These are phyloP conservation scores for Suillus clintonianus DNA, from an alignment of 768 basidiomycete genomes.

Conservation along the genomic window DNA sequence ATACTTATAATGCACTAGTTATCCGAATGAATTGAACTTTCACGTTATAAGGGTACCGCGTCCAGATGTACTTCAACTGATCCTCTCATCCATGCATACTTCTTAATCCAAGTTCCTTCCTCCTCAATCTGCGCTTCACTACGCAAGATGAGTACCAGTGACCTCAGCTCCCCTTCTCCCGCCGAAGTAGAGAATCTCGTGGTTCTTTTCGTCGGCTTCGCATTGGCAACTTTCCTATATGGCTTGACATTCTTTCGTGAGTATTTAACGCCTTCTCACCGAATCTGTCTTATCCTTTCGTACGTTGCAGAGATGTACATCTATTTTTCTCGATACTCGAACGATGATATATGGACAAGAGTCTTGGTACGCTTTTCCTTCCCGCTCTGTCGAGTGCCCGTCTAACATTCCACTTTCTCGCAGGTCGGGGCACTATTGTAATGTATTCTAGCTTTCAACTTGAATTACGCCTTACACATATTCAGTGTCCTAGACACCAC, in stretches of 20 bases:
- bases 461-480: neutral
- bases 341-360: slow-evolving; percentile 17
- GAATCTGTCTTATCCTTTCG: neutral
- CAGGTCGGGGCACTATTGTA: slow-evolving; percentile 26
- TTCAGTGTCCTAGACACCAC: slow-evolving; percentile 25
- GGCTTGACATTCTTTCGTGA: slow-evolving; percentile 36
- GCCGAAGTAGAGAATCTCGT: slow-evolving; percentile 26
- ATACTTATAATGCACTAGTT: neutral
- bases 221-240: slow-evolving; percentile 27
- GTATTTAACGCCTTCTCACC: neutral
- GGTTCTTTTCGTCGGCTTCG: slow-evolving; percentile 29
- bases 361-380: slow-evolving; percentile 17
- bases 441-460: neutral
- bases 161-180: slow-evolving; percentile 9
- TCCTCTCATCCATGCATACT: slow-evolving; percentile 5
- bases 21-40: slow-evolving; percentile 5
- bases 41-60: slow-evolving; percentile 10
- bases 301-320: slow-evolving; percentile 26
- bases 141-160: slow-evolving; percentile 21
- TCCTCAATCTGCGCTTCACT: neutral
- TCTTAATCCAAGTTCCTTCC: neutral
- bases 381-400: neutral
- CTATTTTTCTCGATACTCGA: slow-evolving; percentile 29
- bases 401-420: neutral
- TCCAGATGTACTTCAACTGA: neutral